Evolutionary conservation across 2,329 filamentous ascomycete species (phyloP), one percentile per base, ranked within the genome.

Genomic region (Colletotrichum sp.): DNA sequence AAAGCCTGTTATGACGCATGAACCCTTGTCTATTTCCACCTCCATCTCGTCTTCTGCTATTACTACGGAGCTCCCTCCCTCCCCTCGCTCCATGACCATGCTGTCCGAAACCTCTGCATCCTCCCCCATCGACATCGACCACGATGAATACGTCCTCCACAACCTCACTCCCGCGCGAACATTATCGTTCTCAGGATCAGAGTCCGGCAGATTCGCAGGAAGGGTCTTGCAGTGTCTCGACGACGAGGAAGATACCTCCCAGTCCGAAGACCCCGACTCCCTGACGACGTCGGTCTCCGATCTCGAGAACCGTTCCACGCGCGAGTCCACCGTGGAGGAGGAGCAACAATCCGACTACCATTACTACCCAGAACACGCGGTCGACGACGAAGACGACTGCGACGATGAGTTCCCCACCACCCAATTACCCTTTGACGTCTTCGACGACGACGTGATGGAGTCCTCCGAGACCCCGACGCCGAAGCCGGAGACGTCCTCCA

Each of bases 111-210:
- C 86, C 18, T 85, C 84, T 16, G 84, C 81, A 59, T 81, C 84
- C 7, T 86, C 85, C 5, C 83, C 85, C 7, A 82, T 80, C 18
- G 84, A 85, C 34, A 77, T 80, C 30, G 81, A 82, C n/a, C 77
- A 83, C 68, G 75, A 81, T 80, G 71, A 86, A 80, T 81, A 84
- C 81, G 77, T 77, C 36, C 74, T 83, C 39, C 74, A 80, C 72
- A 79, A 78, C 57, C 81, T 84, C 65, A 87, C 87, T 2, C 86
- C 88, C 7, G 86, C 88, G 10, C 87, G 89, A 70, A 88, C 87
- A 16, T 83, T 89, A 70, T 91, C 90, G 3, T 90, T 90, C 78
- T 90, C 89, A 2, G 88, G 88, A 67, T 88, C 86, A 0, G 89
- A 90, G 77, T 85, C 86, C 3, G 88, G 86, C 30, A 81, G 79